Conservation (phyloP, 352 stramenopile species). For the Phytophthora podocarpi region DNA sequence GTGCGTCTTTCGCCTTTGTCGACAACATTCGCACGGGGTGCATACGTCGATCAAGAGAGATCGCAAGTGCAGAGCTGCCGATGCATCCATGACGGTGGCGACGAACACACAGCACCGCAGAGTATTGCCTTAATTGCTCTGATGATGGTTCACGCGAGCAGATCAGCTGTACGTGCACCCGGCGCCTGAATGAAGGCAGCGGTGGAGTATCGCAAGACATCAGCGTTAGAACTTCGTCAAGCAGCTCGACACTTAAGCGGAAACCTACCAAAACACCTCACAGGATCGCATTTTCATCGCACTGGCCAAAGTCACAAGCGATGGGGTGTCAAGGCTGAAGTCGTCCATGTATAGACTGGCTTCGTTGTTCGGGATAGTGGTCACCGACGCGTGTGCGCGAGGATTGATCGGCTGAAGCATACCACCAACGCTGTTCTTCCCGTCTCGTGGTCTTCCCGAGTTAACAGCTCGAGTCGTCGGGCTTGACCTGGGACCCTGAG, state of each 20-base stretch:
- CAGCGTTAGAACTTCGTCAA: background rate
- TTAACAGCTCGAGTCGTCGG: background rate
- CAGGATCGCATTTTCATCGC: conserved; percentile 30
- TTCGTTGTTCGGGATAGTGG: conserved; percentile 30
- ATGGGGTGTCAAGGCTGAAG: conserved; percentile 24
- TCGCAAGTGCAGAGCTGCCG: conserved; percentile 17
- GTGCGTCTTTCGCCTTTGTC: conserved; percentile 19
- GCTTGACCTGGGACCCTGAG: conserved; percentile 1
- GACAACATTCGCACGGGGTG: conserved; percentile 28
- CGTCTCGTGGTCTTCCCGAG: background rate
- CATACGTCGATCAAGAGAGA: conserved; percentile 32
- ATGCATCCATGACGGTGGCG: conserved; percentile 19
- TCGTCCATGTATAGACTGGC: conserved; percentile 34
- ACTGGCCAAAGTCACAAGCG: conserved; percentile 29
- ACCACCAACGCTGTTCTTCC: conserved; percentile 2
- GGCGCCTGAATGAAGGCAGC: conserved; percentile 11
- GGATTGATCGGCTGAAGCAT: conserved; percentile 23
- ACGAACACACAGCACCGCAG: conserved; percentile 24
- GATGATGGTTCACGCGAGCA: conserved; percentile 19
- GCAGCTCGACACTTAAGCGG: background rate
- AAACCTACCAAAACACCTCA: conserved; percentile 31
- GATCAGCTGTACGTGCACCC: conserved; percentile 27
- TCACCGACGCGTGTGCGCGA: conserved; percentile 14
- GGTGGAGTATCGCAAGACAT: background rate
- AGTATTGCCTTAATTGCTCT: conserved; percentile 23